A percentile compares a stretch with the other conserved stretches of the same genome.
phyloP scores from a whole-genome alignment of 208 protist species.

The Trypanosoma brucei region DNA sequence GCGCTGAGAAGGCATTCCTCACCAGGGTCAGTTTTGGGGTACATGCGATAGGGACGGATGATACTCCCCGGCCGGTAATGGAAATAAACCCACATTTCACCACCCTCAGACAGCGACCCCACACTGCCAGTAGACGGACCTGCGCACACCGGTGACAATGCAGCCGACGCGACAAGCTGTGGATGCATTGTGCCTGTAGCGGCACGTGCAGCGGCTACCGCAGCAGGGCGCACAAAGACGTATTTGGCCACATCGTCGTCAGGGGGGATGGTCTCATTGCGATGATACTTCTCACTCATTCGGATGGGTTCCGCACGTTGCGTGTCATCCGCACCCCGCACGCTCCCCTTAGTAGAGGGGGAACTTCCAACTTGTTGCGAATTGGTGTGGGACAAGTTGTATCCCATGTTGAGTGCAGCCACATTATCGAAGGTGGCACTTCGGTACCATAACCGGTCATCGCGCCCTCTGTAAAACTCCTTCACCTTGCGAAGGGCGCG shows the following conservation, averaged over 20 bases:
- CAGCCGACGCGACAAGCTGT: not conserved
- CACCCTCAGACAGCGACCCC: constrained; percentile 12
- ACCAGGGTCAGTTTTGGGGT: constrained; percentile 58
- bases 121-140: not conserved
- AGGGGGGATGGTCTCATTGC: constrained; percentile 35
- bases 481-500: constrained; percentile 66
- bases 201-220: constrained; percentile 9
- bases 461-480: constrained; percentile 77
- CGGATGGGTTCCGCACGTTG: constrained; percentile 71
- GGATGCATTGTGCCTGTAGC: not conserved
- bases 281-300: constrained; percentile 82
- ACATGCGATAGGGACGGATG: constrained; percentile 78
- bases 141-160: not conserved
- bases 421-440: constrained; percentile 61
- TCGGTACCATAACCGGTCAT: constrained; percentile 75
- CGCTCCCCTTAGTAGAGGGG: not conserved
- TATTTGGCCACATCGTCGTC: constrained; percentile 73
- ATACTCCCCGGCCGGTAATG: constrained; percentile 73
- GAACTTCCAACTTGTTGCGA: not conserved
- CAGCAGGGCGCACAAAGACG: constrained; percentile 47
- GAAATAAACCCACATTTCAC: constrained; percentile 86
- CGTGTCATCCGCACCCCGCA: constrained; percentile 28
- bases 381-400: constrained; percentile 23
- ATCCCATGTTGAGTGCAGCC: constrained; percentile 20
- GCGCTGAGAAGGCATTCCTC: constrained; percentile 57